phyloP scores from a whole-genome alignment of 805 yeast species.

The Candida parachauliodes region DNA sequence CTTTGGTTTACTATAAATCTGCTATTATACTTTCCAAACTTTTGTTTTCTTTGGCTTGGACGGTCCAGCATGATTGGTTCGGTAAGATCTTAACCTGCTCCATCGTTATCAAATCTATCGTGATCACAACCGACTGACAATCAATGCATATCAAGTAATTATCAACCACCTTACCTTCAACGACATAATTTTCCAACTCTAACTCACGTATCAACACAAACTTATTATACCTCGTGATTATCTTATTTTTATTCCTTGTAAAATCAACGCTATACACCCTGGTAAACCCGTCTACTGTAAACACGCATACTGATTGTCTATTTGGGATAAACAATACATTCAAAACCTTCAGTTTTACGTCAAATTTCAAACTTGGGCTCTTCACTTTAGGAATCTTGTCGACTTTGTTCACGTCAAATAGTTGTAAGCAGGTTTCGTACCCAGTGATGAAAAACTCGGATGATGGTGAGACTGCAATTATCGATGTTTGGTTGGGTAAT shows the following conservation, averaged over 20 bases:
- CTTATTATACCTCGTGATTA: conserved; percentile 25
- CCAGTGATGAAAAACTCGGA: conserved; percentile 71
- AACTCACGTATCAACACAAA: conserved; percentile 38
- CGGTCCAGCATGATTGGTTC: conserved; percentile 39
- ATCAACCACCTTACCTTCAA: conserved; percentile 36
- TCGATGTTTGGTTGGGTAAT: conserved; percentile 52
- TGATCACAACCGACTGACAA: conserved; percentile 46
- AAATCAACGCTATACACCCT: conserved; percentile 35
- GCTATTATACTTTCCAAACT: not conserved
- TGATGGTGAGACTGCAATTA: conserved; percentile 46
- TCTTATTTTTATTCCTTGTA: conserved; percentile 26
- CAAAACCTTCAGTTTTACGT: conserved; percentile 48
- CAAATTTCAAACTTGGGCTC: conserved; percentile 41
- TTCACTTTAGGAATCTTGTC: conserved; percentile 57
- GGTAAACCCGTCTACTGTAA: conserved; percentile 46
- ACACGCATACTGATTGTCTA: conserved; percentile 56
- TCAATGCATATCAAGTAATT: conserved; percentile 51
- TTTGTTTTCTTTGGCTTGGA: not conserved
- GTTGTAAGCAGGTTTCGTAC: conserved; percentile 67
- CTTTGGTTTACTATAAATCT: too few relatives aligned
- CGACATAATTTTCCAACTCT: conserved; percentile 40
- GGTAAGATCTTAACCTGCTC: conserved; percentile 36
- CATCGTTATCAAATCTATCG: conserved; percentile 60
- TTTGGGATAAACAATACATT: conserved; percentile 49
- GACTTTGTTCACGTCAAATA: conserved; percentile 74